Conservation (phyloP, 2,329 filamentous ascomycete genomes). For the Colletotrichum ledebouriae region DNA sequence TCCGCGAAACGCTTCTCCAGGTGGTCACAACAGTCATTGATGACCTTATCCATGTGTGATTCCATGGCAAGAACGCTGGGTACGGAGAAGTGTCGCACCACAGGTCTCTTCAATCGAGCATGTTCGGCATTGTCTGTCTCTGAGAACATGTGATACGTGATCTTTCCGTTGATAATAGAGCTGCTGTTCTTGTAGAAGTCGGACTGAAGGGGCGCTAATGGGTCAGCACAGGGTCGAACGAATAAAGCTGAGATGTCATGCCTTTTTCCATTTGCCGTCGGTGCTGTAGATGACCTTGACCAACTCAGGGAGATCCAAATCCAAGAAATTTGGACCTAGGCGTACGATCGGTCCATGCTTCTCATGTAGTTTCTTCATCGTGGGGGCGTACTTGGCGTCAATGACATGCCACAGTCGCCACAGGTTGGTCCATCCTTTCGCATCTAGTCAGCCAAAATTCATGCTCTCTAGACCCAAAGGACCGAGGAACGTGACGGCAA, state of each 20-base stretch:
- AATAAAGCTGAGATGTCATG: not conserved
- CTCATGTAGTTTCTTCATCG: conserved; percentile 47
- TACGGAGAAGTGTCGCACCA: conserved; percentile 53
- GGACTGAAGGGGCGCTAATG: conserved; percentile 45
- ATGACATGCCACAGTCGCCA: conserved; percentile 47
- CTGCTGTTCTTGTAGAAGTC: conserved; percentile 55
- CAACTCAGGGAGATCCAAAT: conserved; percentile 47
- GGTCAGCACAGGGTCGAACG: no score
- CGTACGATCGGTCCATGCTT: conserved; percentile 50
- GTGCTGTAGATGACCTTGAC: conserved; percentile 49
- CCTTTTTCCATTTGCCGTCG: conserved; percentile 46
- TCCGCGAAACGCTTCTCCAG: conserved; percentile 50
- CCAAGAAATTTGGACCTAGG: conserved; percentile 48
- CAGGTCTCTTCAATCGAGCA: conserved; percentile 52
- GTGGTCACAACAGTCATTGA: conserved; percentile 48
- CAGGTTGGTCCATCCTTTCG: conserved; percentile 46
- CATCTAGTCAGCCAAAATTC: not conserved
- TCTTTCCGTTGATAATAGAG: conserved; percentile 51
- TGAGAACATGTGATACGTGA: conserved; percentile 56
- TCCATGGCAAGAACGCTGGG: conserved; percentile 48
- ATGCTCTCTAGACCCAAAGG: not conserved
- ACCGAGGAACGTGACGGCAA: not conserved
- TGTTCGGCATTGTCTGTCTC: conserved; percentile 51
- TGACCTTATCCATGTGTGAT: conserved; percentile 50
- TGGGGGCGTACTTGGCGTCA: conserved; percentile 43